phyloP scores from a whole-genome alignment of 2,329 filamentous ascomycete species.

The Hansfordia pulvinata region DNA sequence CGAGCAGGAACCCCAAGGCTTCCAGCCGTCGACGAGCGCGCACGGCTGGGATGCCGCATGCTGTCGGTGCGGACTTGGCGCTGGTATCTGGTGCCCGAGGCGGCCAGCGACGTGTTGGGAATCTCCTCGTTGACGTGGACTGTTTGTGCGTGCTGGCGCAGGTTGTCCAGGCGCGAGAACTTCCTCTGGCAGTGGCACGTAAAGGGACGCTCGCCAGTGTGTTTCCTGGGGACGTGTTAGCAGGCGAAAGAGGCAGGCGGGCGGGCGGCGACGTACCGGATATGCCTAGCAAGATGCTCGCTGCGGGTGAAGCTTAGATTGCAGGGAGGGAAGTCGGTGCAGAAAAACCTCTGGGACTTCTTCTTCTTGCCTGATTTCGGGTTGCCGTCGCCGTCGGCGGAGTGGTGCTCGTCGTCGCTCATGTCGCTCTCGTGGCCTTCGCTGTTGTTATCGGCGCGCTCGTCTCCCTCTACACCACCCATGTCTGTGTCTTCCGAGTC shows the following conservation, averaged over 20 bases:
- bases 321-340: slow-evolving; percentile 87
- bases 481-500: slow-evolving; percentile 56
- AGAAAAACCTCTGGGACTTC: slow-evolving; percentile 92
- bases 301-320: slow-evolving; percentile 90
- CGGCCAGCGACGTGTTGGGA: slow-evolving; percentile 81
- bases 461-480: too few relatives aligned
- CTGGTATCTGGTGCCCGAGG: slow-evolving; percentile 83
- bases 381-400: slow-evolving; percentile 48
- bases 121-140: slow-evolving; percentile 98
- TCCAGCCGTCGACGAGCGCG: slow-evolving; percentile 64
- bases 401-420: slow-evolving; percentile 54
- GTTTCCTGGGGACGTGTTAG: slow-evolving; percentile 51
- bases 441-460: slow-evolving; percentile 66
- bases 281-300: slow-evolving; percentile 89
- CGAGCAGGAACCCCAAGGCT: slow-evolving; percentile 58
- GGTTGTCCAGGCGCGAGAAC: slow-evolving; percentile 88
- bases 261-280: slow-evolving; percentile 46
- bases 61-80: slow-evolving; percentile 82
- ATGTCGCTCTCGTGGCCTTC: slow-evolving; percentile 36
- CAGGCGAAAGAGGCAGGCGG: slow-evolving; percentile 4
- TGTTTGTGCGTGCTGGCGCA: slow-evolving; percentile 92
- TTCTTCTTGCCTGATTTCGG: slow-evolving; percentile 85
- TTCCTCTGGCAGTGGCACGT: slow-evolving; percentile 88
- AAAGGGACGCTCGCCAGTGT: slow-evolving; percentile 93
- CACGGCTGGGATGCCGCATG: slow-evolving; percentile 60